phyloP scores from a whole-genome alignment of 768 basidiomycete genomes.

The Pulveroboletus frians region DNA sequence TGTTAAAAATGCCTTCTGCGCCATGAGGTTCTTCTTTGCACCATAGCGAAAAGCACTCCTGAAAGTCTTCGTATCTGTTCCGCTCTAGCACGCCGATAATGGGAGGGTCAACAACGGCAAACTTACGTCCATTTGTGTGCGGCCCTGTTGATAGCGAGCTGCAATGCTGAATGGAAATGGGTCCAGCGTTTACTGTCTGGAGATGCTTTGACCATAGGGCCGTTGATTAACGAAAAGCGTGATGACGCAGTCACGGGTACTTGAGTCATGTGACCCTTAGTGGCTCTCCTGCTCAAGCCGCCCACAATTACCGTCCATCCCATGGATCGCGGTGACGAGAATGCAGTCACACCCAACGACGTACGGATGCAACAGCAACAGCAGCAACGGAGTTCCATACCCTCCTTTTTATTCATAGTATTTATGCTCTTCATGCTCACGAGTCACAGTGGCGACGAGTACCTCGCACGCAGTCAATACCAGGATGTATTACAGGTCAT shows the following conservation, averaged over 20 bases:
- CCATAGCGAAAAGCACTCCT: slow-evolving; percentile 62
- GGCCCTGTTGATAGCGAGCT: slow-evolving; percentile 47
- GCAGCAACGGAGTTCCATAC: slow-evolving; percentile 55
- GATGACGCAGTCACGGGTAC: not conserved
- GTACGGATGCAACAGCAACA: slow-evolving; percentile 28
- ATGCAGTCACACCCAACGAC: slow-evolving; percentile 8
- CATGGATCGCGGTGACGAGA: slow-evolving; percentile 31
- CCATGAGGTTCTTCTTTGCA: slow-evolving; percentile 63
- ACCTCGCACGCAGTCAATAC: slow-evolving; percentile 57
- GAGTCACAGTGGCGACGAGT: slow-evolving; percentile 67
- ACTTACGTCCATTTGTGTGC: slow-evolving; percentile 54
- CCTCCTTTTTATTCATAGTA: slow-evolving; percentile 68
- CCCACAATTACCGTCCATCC: slow-evolving; percentile 5
- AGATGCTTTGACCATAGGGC: slow-evolving; percentile 18
- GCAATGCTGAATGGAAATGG: slow-evolving; percentile 47
- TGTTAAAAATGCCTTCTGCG: slow-evolving; percentile 55
- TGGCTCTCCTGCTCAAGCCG: not conserved
- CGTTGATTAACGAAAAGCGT: not conserved
- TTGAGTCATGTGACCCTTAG: slow-evolving; percentile 22
- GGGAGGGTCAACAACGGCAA: not conserved
- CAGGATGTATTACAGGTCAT: slow-evolving; percentile 58
- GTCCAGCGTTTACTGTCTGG: slow-evolving; percentile 44
- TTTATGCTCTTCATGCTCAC: slow-evolving; percentile 78
- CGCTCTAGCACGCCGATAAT: not conserved
- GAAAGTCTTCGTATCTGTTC: slow-evolving; percentile 45